These are phyloP conservation scores for Volvox carteri DNA, from an alignment of 163 green algal genomes.

Conservation along the genomic window DNA sequence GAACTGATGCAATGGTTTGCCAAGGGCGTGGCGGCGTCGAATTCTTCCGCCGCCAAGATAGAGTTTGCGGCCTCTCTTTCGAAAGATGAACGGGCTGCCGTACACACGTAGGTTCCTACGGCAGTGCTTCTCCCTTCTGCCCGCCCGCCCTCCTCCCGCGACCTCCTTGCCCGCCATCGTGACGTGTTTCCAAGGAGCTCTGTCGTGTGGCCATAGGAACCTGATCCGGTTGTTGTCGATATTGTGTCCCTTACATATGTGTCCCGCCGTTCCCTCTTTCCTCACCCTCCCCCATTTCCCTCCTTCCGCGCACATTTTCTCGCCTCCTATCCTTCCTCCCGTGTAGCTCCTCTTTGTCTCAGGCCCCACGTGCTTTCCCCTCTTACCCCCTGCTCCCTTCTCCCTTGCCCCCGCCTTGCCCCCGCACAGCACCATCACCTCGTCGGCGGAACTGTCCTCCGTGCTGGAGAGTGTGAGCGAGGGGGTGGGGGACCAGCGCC, in stretches of 20 bases:
- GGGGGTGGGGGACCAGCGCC: slow-evolving; percentile 23
- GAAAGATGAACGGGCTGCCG: slow-evolving; percentile 29
- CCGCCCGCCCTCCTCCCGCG: too few species aligned
- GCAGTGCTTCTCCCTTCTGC: too few species aligned
- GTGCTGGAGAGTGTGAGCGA: slow-evolving; percentile 30
- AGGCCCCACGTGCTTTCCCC: not conserved
- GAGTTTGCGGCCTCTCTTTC: not conserved
- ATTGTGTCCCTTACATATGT: too few species aligned
- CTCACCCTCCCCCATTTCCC: too few species aligned
- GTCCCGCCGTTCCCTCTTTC: too few species aligned
- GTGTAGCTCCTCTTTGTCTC: too few species aligned
- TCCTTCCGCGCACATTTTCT: too few species aligned
- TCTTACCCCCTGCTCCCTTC: not conserved
- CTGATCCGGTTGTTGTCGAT: too few species aligned
- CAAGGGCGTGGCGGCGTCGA: slow-evolving; percentile 6
- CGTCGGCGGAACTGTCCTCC: not conserved
- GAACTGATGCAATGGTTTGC: slow-evolving; percentile 47
- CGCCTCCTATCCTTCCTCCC: too few species aligned
- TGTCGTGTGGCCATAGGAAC: too few species aligned
- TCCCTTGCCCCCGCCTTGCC: not conserved
- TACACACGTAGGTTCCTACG: slow-evolving; percentile 41
- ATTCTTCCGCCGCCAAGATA: not conserved
- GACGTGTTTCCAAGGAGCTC: too few species aligned
- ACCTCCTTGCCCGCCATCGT: too few species aligned
- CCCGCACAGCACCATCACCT: not conserved